Conservation (phyloP, 75 land plant genomes). For the Chamaecyparis obtusa region DNA sequence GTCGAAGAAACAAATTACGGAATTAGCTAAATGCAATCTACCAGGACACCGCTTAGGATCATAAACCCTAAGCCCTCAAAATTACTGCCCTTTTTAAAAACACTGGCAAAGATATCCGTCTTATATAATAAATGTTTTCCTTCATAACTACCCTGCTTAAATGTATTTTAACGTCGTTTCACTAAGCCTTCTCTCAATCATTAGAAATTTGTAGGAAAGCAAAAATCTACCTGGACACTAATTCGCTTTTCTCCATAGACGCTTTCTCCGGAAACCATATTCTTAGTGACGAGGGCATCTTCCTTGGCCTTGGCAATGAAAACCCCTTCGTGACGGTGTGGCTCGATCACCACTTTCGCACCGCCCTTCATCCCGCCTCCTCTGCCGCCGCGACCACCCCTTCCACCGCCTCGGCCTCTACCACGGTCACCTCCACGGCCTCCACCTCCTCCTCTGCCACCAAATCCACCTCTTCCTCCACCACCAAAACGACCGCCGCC, state of each 20-base stretch:
- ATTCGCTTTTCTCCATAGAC: slow-evolving; percentile 92
- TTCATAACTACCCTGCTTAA: no score
- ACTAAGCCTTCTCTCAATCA: background rate
- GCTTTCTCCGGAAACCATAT: slow-evolving; percentile 78
- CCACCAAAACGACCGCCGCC: slow-evolving; percentile 1
- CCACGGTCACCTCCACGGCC: slow-evolving; percentile 31
- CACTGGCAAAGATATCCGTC: no score
- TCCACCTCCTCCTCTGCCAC: slow-evolving; percentile 31
- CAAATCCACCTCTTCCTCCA: slow-evolving; percentile 18
- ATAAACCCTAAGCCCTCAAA: background rate
- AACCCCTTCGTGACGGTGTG: slow-evolving; percentile 89
- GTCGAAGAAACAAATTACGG: no score
- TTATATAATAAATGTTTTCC: no score
- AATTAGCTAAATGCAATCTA: no score
- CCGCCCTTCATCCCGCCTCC: slow-evolving; percentile 80
- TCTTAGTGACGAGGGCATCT: slow-evolving; percentile 83
- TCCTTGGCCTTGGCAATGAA: slow-evolving; percentile 94
- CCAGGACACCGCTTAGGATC: background rate
- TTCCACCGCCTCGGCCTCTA: slow-evolving; percentile 23
- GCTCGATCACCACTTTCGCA: slow-evolving; percentile 68
- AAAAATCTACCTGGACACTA: slow-evolving; percentile 62
- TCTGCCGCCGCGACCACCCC: slow-evolving; percentile 50
- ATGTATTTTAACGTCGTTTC: no score
- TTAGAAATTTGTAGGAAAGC: no score
- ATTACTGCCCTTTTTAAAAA: background rate